These are phyloP conservation scores for Daldinia loculata DNA, from an alignment of 495 filamentous ascomycete genomes.

Conservation along the genomic window DNA sequence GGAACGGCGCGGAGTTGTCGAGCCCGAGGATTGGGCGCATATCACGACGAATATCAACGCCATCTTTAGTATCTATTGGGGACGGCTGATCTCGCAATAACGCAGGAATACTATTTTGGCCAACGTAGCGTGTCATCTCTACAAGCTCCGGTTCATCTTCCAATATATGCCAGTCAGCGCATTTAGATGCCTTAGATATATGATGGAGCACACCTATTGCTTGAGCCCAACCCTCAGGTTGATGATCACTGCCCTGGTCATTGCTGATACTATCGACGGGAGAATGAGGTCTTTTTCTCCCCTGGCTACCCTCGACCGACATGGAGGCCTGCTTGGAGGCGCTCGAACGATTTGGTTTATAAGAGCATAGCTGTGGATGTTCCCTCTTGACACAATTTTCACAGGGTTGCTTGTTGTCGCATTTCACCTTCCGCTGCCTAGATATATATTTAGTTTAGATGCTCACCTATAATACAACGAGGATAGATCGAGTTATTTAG, in stretches of 20 bases:
- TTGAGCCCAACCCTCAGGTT: constrained; percentile 50
- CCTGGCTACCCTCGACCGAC: constrained; percentile 44
- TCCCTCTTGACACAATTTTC: constrained; percentile 78
- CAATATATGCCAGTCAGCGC: constrained; percentile 44
- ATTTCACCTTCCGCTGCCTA: constrained; percentile 77
- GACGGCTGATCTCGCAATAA: constrained; percentile 70
- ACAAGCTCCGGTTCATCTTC: constrained; percentile 68
- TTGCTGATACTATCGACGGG: constrained; percentile 50
- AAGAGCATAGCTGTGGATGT: constrained; percentile 75
- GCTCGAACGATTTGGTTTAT: constrained; percentile 72
- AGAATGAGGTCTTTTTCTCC: constrained; percentile 59
- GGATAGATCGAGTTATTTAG: neutral
- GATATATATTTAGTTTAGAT: constrained; percentile 24
- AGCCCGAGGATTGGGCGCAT: constrained; percentile 83
- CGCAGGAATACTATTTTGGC: constrained; percentile 69
- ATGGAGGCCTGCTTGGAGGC: constrained; percentile 54
- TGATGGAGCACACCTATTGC: constrained; percentile 48
- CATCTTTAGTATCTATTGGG: constrained; percentile 55
- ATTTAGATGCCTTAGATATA: constrained; percentile 18
- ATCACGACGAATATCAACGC: constrained; percentile 63
- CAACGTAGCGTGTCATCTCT: constrained; percentile 72
- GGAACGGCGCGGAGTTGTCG: constrained; percentile 86
- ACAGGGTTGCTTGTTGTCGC: constrained; percentile 76
- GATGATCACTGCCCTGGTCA: constrained; percentile 52
- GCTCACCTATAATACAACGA: neutral